A percentile compares a stretch with the other conserved stretches of the same genome.
Evolutionary conservation across 2,329 filamentous ascomycete genomes (phyloP).

Genomic region (Aspergillus sp.): DNA sequence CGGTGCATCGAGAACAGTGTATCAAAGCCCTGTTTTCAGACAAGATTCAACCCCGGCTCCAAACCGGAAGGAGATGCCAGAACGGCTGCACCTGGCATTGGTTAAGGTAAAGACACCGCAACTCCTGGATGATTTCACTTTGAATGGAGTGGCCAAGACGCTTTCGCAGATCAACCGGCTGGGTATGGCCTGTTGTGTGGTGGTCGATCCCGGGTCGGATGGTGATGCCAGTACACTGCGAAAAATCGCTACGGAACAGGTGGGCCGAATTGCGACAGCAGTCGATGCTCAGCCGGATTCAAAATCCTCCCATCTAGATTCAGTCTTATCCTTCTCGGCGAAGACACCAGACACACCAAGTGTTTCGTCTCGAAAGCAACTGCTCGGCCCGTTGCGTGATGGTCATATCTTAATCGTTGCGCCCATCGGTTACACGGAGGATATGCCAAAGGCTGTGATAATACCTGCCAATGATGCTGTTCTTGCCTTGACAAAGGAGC

Average conservation of each 20-base stretch:
- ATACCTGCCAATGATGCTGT: conserved; percentile 65
- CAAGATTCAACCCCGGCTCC: conserved; percentile 50
- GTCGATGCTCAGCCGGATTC: conserved; percentile 69
- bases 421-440: conserved; percentile 59
- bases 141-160: conserved; percentile 78
- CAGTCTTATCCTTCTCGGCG: conserved; percentile 47
- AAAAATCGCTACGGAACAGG: conserved; percentile 60
- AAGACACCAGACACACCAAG: conserved; percentile 34
- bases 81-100: conserved; percentile 72
- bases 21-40: conserved; percentile 60
- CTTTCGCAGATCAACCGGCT: conserved; percentile 79
- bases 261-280: conserved; percentile 70
- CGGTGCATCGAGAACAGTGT: conserved; percentile 57
- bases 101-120: conserved; percentile 80
- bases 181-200: conserved; percentile 77
- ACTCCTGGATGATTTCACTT: conserved; percentile 63
- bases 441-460: conserved; percentile 49
- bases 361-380: conserved; percentile 48
- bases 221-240: conserved; percentile 40
- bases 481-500: conserved; percentile 72
- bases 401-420: conserved; percentile 72
- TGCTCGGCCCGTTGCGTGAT: conserved; percentile 66
- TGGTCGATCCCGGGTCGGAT: conserved; percentile 67
- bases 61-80: conserved; percentile 35
- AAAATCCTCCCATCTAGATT: conserved; percentile 68